Conservation (phyloP, 495 filamentous ascomycete genomes). For the Niebla homalea region DNA sequence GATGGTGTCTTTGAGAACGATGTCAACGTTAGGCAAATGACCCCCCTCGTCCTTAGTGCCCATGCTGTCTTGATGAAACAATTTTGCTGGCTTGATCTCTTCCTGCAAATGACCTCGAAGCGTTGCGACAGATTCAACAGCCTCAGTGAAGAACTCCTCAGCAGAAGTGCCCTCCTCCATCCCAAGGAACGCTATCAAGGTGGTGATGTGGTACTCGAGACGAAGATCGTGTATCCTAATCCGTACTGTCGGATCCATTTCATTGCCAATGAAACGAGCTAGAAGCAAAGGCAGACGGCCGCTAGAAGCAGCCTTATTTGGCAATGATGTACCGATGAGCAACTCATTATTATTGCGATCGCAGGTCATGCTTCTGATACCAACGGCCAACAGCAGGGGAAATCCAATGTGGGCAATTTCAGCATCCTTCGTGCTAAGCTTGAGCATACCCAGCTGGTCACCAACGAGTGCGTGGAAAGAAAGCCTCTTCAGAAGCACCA, state of each 20-base stretch:
- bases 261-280: slow-evolving; percentile 79
- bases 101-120: slow-evolving; percentile 43
- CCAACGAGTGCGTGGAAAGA: slow-evolving; percentile 44
- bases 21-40: slow-evolving; percentile 44
- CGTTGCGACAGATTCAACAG: slow-evolving; percentile 68
- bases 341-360: slow-evolving; percentile 55
- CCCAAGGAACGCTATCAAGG: slow-evolving; percentile 63
- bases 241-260: slow-evolving; percentile 82
- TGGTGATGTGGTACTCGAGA: slow-evolving; percentile 73
- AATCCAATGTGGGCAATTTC: slow-evolving; percentile 76
- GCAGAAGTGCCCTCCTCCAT: slow-evolving; percentile 52
- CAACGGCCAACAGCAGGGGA: slow-evolving; percentile 65
- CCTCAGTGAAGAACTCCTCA: slow-evolving; percentile 58
- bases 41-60: no score
- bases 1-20: slow-evolving; percentile 64
- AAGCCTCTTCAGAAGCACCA: slow-evolving; percentile 51
- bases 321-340: slow-evolving; percentile 44
- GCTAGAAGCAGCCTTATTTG: slow-evolving; percentile 7
- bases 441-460: slow-evolving; percentile 51
- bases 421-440: slow-evolving; percentile 39
- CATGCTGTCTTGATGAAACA: slow-evolving; percentile 11
- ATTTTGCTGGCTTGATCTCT: slow-evolving; percentile 10
- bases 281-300: slow-evolving; percentile 39
- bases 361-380: slow-evolving; percentile 45
- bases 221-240: slow-evolving; percentile 70